Conservation (phyloP, 306 rosid species). For the Rosa chinensis region DNA sequence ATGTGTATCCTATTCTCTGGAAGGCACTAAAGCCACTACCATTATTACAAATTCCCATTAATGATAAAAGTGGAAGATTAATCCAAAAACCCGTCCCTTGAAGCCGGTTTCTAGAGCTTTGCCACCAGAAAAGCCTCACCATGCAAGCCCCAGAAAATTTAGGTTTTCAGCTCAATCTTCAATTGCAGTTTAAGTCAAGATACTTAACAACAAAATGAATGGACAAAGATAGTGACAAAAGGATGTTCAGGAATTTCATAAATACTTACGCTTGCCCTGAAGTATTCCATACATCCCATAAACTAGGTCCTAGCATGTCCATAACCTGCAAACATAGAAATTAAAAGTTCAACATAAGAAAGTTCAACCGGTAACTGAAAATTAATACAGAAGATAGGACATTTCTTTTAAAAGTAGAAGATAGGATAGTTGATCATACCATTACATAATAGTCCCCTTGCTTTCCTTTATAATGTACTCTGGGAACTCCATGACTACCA, state of each 20-base stretch:
- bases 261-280: slow-evolving; percentile 89
- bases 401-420: neutral
- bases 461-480: slow-evolving; percentile 86
- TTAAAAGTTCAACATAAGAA: slow-evolving; percentile 9
- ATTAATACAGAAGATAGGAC: slow-evolving; percentile 7
- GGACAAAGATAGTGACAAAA: neutral
- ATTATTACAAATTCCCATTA: neutral
- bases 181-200: neutral
- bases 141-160: neutral
- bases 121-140: neutral
- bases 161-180: neutral
- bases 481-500: slow-evolving; percentile 96
- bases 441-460: slow-evolving; percentile 87
- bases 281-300: slow-evolving; percentile 99
- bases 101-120: neutral
- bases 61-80: too few relatives aligned
- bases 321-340: slow-evolving; percentile 62
- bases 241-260: slow-evolving; percentile 7
- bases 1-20: neutral
- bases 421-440: slow-evolving; percentile 49
- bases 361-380: slow-evolving; percentile 10
- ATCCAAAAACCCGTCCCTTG: neutral
- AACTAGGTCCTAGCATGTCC: slow-evolving; percentile 98
- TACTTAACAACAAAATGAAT: neutral
- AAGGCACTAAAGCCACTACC: neutral